These are phyloP conservation scores for Phaeosphaeria sp. DNA, from an alignment of 2,329 filamentous ascomycete species.

Conservation along the genomic window DNA sequence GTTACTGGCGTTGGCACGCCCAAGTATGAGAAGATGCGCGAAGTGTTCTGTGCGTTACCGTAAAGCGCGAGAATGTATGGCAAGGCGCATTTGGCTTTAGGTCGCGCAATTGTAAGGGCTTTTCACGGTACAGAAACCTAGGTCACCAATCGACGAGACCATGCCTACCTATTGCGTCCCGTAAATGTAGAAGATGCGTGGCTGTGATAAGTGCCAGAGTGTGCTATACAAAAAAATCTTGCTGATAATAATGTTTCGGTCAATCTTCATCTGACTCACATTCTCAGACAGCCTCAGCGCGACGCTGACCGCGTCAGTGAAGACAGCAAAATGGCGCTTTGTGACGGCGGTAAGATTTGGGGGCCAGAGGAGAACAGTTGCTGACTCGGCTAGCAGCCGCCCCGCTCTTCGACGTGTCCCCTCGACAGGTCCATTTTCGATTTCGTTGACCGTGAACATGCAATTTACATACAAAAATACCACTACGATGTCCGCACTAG, in stretches of 20 bases:
- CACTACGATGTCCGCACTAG: not conserved
- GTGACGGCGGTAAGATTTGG: not conserved
- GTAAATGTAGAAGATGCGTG: too few species aligned
- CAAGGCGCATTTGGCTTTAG: too few species aligned
- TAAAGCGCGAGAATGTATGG: not conserved
- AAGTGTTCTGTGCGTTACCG: conserved; percentile 13
- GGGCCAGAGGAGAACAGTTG: not conserved
- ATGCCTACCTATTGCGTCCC: too few species aligned
- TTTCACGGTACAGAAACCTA: too few species aligned
- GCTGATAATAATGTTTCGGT: too few species aligned
- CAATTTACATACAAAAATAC: not conserved
- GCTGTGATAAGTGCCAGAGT: too few species aligned
- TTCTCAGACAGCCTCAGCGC: not conserved
- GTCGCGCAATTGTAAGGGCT: too few species aligned
- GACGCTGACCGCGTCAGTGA: not conserved
- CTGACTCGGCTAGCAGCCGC: not conserved
- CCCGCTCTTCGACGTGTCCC: not conserved
- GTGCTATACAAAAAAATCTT: too few species aligned
- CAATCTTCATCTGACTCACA: too few species aligned
- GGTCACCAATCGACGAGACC: too few species aligned
- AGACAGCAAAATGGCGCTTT: not conserved
- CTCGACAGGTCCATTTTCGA: too few species aligned
- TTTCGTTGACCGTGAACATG: too few species aligned
- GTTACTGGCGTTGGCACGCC: conserved; percentile 31
- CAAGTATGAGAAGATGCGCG: conserved; percentile 22